Base-by-base conservation (phyloP, 2,329 filamentous ascomycete species). In the Alternaria postmessia region DNA sequence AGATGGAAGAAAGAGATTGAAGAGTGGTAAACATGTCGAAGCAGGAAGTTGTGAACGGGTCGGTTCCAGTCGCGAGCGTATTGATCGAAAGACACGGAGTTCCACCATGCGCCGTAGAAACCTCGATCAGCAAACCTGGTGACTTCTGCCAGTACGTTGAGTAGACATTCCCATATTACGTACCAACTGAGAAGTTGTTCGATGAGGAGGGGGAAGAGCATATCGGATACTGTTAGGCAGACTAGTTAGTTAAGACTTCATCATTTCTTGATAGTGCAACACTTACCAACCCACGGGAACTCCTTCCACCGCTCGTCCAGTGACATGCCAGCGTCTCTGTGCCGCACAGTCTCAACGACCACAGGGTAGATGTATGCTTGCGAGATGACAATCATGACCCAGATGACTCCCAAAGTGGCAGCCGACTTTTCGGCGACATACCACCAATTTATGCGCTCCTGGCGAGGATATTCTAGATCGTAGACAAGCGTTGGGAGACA, bases 61-160 rank as follows among this genome's bases (percentile, higher is more conserved):
- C 87, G 81, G 73, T 94, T 94, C 91, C 91, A 94, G 73, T 93
- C 90, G 39, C 91, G 84, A 4, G 91, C 91, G 69, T 91, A 94
- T 72, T 93, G 89, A 69, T 93, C 90, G 86, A 89, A 92, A 0
- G 81, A 81, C 16, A 84, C 76, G n/a, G 73, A 74, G 63, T 85
- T 84, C 84, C 84, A 85, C 83, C 83, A 83, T 65, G 82, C 79
- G 61, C 82, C 79, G 62, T 83, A 82, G 77, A 93, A 93, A 62
- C 87, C 89, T 47, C 91, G 86, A 74, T 94, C 91, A 5, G 91
- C 91, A 74, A 94, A 94, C 63, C 84, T 83, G 0, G 91, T 93
- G 56, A 94, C 75, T 77, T 94, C 91, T 4, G 91, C 91, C 22
- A 94, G 82, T 14, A 92, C 86, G 75, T 94, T 94, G 61, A 93